Conservation (phyloP, 202 grass and related monocot genomes). For the Zizania palustris region DNA sequence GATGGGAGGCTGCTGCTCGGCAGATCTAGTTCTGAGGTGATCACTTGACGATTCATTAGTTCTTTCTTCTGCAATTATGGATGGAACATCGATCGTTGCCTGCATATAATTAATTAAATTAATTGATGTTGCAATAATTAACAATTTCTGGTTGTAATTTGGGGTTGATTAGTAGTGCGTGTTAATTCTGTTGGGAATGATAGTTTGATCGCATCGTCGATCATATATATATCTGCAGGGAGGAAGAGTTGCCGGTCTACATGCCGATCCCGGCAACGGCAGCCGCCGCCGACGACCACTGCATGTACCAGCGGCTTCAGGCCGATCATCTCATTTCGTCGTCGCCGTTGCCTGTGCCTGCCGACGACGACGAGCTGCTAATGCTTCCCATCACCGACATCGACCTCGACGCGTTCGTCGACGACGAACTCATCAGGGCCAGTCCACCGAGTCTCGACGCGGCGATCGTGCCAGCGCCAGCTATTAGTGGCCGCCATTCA, state of each 20-base stretch:
- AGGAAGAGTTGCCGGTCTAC: background rate
- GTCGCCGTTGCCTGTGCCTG: background rate
- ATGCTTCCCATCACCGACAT: constrained; percentile 41
- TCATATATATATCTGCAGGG: constrained; percentile 5
- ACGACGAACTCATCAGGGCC: background rate
- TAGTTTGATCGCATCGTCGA: background rate
- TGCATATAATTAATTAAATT: too few relatives aligned
- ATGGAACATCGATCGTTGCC: too few relatives aligned
- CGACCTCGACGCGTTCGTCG: constrained; percentile 41
- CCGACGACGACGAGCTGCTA: constrained; percentile 35
- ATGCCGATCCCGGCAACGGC: background rate
- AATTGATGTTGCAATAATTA: too few relatives aligned
- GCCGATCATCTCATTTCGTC: background rate
- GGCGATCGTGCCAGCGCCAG: background rate
- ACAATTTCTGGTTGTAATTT: too few relatives aligned
- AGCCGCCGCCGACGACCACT: background rate
- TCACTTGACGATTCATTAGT: background rate
- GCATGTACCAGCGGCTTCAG: background rate
- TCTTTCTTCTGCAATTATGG: too few relatives aligned
- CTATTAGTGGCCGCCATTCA: background rate
- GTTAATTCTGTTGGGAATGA: too few relatives aligned
- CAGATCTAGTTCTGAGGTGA: background rate
- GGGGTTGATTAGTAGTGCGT: too few relatives aligned
- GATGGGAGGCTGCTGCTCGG: background rate
- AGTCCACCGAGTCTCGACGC: background rate